Evolutionary conservation across 2,329 filamentous ascomycete genomes (phyloP).

Genomic region (Xylariaceae sp.): DNA sequence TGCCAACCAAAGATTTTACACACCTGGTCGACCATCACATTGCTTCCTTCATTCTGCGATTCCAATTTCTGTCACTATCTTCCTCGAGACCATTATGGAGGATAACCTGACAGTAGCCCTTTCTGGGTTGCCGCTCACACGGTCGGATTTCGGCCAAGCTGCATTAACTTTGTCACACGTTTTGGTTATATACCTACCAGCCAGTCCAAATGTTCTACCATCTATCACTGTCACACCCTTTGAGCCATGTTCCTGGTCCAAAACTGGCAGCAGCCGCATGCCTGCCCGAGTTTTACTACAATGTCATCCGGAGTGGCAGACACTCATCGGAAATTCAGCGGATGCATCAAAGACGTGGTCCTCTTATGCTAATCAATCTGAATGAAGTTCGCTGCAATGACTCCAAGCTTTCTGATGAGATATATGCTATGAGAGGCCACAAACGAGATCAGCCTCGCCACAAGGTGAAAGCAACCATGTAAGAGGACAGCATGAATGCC

Average conservation of each 20-base stretch:
- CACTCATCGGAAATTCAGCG: constrained; percentile 13
- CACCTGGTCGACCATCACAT: no score
- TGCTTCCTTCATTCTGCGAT: no score
- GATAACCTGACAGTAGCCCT: no score
- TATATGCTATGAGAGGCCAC: constrained; percentile 8
- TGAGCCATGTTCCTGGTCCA: constrained; percentile 13
- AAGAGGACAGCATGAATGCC: neutral
- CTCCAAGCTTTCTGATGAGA: constrained; percentile 8
- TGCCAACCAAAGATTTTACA: no score
- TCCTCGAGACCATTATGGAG: no score
- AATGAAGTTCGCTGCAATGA: constrained; percentile 14
- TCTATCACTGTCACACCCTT: constrained; percentile 15
- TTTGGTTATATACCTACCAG: no score
- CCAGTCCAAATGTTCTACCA: constrained; percentile 4
- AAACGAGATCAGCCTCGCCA: constrained; percentile 12
- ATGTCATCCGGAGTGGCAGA: constrained; percentile 8
- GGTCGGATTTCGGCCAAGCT: no score
- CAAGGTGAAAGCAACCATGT: constrained; percentile 9
- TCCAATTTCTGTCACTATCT: no score
- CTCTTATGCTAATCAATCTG: constrained; percentile 13
- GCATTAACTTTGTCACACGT: no score
- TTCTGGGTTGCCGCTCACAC: no score
- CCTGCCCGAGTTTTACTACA: constrained; percentile 14
- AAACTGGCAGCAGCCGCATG: constrained; percentile 12
- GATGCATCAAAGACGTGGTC: constrained; percentile 18